Conservation (phyloP, 2,329 filamentous ascomycete genomes). For the Beauveria asiatica region DNA sequence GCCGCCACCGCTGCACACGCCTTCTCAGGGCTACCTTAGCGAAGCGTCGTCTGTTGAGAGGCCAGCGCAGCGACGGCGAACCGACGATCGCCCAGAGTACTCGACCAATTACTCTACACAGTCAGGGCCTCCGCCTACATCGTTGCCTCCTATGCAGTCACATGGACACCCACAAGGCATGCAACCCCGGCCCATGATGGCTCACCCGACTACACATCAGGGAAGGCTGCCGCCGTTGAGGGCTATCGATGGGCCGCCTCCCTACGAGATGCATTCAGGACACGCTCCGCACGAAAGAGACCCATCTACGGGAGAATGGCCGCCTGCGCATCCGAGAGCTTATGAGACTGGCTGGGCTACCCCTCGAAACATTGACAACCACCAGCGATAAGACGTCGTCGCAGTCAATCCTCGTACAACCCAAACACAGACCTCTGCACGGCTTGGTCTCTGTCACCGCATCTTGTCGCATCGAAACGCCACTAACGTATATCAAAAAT, state of each 20-base stretch:
- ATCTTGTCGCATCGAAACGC: not conserved
- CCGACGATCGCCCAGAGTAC: slow-evolving; percentile 37
- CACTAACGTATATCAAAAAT: not conserved
- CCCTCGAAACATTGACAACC: not conserved
- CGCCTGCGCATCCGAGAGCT: slow-evolving; percentile 22
- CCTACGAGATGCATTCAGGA: slow-evolving; percentile 17
- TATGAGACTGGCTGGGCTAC: slow-evolving; percentile 31
- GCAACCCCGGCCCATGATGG: slow-evolving; percentile 29
- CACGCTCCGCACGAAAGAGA: slow-evolving; percentile 26
- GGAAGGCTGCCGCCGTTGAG: slow-evolving; percentile 42
- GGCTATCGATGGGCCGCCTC: slow-evolving; percentile 30
- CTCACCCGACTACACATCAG: slow-evolving; percentile 25
- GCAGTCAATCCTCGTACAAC: not conserved
- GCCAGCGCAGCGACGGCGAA: slow-evolving; percentile 37
- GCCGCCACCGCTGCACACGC: slow-evolving; percentile 20
- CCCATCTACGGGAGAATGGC: slow-evolving; percentile 28
- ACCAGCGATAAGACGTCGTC: not conserved
- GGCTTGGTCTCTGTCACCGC: not conserved
- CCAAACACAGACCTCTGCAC: not conserved
- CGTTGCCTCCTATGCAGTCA: slow-evolving; percentile 34
- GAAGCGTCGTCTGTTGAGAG: slow-evolving; percentile 38
- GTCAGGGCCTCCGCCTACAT: slow-evolving; percentile 24
- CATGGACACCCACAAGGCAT: slow-evolving; percentile 24
- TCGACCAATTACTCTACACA: slow-evolving; percentile 31
- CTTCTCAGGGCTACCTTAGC: slow-evolving; percentile 27